Evolutionary conservation across 257 asterid genomes (phyloP).

Genomic region (Nicotiana paniculata): DNA sequence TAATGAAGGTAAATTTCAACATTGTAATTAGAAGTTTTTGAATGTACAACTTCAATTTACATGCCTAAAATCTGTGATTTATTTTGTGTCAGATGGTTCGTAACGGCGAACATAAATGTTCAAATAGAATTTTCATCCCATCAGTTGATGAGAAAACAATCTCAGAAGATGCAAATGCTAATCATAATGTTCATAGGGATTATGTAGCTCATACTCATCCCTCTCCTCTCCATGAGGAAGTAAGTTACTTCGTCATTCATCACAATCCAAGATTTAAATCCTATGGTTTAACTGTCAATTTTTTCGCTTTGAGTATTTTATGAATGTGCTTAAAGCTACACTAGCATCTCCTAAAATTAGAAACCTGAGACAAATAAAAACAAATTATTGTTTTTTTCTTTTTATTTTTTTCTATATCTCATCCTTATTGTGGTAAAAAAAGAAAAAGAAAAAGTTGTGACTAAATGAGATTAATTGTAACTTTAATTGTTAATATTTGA

Average conservation of each 20-base stretch:
- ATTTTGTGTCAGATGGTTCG: conserved; percentile 63
- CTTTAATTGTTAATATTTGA: background rate
- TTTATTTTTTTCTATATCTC: background rate
- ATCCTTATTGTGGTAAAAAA: background rate
- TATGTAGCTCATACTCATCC: conserved; percentile 24
- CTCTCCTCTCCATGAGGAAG: conserved; percentile 58
- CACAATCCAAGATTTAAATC: background rate
- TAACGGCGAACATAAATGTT: conserved; percentile 72
- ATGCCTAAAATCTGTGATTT: background rate
- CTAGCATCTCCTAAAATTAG: no score
- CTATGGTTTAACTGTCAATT: no score
- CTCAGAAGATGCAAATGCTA: conserved; percentile 52
- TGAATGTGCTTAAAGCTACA: background rate
- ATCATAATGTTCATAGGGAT: conserved; percentile 3
- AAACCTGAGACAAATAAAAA: background rate
- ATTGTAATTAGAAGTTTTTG: background rate
- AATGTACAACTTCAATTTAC: background rate
- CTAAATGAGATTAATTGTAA: background rate
- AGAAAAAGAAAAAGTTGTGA: background rate
- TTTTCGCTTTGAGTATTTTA: background rate
- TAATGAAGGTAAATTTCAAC: conserved; percentile 58
- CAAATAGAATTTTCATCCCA: conserved; percentile 33
- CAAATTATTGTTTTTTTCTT: background rate
- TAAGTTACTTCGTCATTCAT: conserved; percentile 22
- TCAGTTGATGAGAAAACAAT: conserved; percentile 57